Conservation (phyloP, 2,329 filamentous ascomycete species). For the Cladosporium sp. region DNA sequence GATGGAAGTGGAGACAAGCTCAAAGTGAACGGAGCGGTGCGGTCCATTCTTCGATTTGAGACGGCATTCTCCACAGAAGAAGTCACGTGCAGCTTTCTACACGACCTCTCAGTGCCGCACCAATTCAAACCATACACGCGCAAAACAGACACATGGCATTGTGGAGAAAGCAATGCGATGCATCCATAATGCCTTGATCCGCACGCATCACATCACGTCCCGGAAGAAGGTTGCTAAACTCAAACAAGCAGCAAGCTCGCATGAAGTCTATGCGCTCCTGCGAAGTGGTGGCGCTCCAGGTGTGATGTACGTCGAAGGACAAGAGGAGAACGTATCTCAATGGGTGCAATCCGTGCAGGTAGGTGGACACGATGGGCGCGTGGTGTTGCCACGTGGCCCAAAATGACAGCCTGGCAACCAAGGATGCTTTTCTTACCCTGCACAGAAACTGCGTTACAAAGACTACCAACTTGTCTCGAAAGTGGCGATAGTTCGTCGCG, state of each 20-base stretch:
- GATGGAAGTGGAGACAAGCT: not conserved
- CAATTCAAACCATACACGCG: too few species aligned
- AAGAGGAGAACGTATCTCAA: slow-evolving; percentile 50
- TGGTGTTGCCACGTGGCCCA: not conserved
- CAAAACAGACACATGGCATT: too few species aligned
- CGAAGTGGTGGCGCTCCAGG: slow-evolving; percentile 66
- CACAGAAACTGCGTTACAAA: slow-evolving; percentile 60
- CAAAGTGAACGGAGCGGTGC: not conserved
- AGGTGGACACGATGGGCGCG: slow-evolving; percentile 7
- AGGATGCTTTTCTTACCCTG: too few species aligned
- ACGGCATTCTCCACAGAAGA: too few species aligned
- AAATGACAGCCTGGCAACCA: too few species aligned
- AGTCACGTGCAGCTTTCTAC: too few species aligned
- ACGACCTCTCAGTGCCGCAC: too few species aligned
- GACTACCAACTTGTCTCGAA: slow-evolving; percentile 63
- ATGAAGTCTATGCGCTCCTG: slow-evolving; percentile 60
- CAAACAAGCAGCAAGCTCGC: slow-evolving; percentile 58
- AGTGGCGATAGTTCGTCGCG: slow-evolving; percentile 39
- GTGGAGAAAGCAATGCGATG: slow-evolving; percentile 5
- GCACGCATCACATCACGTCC: slow-evolving; percentile 77
- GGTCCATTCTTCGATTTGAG: not conserved
- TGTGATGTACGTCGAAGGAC: slow-evolving; percentile 72
- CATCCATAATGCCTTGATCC: slow-evolving; percentile 58
- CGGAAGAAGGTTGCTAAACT: slow-evolving; percentile 67
- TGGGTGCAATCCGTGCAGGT: slow-evolving; percentile 64